Conservation (phyloP, 495 filamentous ascomycete genomes). For the Clavariopsis aquatica region DNA sequence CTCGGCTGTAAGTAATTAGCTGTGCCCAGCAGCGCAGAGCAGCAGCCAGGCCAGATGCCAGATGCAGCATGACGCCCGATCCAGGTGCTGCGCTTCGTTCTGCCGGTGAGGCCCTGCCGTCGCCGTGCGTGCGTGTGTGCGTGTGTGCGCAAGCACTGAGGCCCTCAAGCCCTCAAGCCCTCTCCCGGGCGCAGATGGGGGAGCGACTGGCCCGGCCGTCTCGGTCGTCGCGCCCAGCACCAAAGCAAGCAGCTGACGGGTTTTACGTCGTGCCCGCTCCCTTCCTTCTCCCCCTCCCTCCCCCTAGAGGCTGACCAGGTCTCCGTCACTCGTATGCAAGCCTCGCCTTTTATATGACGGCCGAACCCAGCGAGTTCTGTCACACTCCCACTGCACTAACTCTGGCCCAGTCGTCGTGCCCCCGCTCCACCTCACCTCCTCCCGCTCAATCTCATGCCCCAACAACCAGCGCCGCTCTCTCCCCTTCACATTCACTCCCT, state of each 20-base stretch:
- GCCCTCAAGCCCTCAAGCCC: no score
- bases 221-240: background rate
- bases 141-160: background rate
- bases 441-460: background rate
- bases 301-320: background rate
- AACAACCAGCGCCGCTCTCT: background rate
- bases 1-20: constrained; percentile 6
- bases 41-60: background rate
- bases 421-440: constrained; percentile 2
- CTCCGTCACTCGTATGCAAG: background rate
- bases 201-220: background rate
- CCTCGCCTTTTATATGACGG: constrained; percentile 13
- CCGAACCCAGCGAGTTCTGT: no score
- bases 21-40: background rate
- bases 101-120: background rate
- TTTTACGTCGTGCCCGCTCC: background rate
- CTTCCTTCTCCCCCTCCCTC: background rate
- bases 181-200: no score
- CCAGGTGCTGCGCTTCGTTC: background rate
- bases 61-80: background rate
- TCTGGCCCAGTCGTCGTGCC: background rate
- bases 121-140: background rate
- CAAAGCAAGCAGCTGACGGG: background rate
- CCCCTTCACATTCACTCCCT: constrained; percentile 1
- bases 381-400: background rate